phyloP scores from a whole-genome alignment of 768 basidiomycete species.

The Boletus patriciae region DNA sequence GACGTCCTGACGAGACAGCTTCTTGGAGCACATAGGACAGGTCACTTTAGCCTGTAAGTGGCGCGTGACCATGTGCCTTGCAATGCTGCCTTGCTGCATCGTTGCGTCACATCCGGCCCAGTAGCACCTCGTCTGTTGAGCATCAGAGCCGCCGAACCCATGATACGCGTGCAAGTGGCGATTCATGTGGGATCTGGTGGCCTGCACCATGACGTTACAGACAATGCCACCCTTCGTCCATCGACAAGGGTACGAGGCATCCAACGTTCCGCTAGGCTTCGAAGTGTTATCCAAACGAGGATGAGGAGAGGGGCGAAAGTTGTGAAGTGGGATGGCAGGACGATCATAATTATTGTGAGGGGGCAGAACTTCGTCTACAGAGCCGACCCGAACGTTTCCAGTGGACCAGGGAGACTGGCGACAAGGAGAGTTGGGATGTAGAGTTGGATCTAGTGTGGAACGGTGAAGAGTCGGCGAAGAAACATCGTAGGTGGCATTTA shows the following conservation, averaged over 20 bases:
- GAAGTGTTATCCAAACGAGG: not conserved
- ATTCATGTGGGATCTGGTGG: constrained; percentile 26
- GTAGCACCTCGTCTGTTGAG: constrained; percentile 18
- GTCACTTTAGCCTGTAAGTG: constrained; percentile 30
- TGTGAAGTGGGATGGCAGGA: not conserved
- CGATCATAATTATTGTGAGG: not conserved
- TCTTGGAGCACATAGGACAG: constrained; percentile 29
- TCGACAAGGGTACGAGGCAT: constrained; percentile 17
- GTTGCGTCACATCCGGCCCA: constrained; percentile 22
- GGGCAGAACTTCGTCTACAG: not conserved
- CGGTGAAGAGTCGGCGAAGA: not conserved
- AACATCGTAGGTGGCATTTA: not conserved
- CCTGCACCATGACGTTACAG: constrained; percentile 21
- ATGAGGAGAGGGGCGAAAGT: not conserved
- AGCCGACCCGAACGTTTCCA: not conserved
- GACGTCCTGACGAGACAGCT: constrained; percentile 28
- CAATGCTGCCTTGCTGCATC: constrained; percentile 32
- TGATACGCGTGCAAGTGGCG: constrained; percentile 27
- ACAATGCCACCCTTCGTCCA: constrained; percentile 15
- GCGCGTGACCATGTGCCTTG: constrained; percentile 29
- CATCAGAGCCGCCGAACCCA: constrained; percentile 23
- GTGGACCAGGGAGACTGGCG: constrained; percentile 1
- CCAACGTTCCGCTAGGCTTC: constrained; percentile 1
- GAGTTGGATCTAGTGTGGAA: not conserved
- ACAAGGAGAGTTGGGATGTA: not conserved